These are phyloP conservation scores for Megacollybia marginata DNA, from an alignment of 768 basidiomycete species.

Conservation along the genomic window DNA sequence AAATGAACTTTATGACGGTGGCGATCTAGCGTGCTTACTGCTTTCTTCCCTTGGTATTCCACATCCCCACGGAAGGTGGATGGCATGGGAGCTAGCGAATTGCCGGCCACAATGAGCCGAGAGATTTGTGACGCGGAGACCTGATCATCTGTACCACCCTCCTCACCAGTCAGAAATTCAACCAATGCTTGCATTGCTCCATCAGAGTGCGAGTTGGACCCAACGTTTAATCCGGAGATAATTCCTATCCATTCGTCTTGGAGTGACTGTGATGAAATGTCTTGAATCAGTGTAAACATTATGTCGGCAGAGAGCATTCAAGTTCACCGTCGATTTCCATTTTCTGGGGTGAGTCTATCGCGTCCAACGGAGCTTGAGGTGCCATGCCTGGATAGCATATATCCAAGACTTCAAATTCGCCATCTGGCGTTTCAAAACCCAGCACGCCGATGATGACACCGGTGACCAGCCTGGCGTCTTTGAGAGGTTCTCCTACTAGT, in stretches of 20 bases:
- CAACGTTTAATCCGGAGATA: constrained; percentile 81
- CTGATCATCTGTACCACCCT: constrained; percentile 62
- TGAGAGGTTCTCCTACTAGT: constrained; percentile 71
- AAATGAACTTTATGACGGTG: constrained; percentile 3
- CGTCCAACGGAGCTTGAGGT: constrained; percentile 38
- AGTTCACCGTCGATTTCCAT: constrained; percentile 71
- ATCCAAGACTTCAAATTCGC: constrained; percentile 93
- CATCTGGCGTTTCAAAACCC: constrained; percentile 81
- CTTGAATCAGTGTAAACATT: neutral
- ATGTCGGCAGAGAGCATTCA: constrained; percentile 1
- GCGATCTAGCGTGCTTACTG: constrained; percentile 31
- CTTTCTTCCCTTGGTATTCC: constrained; percentile 41
- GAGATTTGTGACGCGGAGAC: constrained; percentile 64
- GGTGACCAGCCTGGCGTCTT: constrained; percentile 65
- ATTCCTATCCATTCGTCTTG: constrained; percentile 76
- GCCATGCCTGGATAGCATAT: constrained; percentile 81
- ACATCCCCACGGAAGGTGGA: constrained; percentile 22
- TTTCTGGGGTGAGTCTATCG: constrained; percentile 19
- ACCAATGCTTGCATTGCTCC: constrained; percentile 79
- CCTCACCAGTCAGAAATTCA: constrained; percentile 85
- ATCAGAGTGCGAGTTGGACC: constrained; percentile 52
- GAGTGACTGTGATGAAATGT: constrained; percentile 4
- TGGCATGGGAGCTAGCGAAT: constrained; percentile 61
- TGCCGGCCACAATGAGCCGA: constrained; percentile 83
- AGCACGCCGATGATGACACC: constrained; percentile 87